These are phyloP conservation scores for Volutella citrinella DNA, from an alignment of 2,329 filamentous ascomycete genomes.

Conservation along the genomic window DNA sequence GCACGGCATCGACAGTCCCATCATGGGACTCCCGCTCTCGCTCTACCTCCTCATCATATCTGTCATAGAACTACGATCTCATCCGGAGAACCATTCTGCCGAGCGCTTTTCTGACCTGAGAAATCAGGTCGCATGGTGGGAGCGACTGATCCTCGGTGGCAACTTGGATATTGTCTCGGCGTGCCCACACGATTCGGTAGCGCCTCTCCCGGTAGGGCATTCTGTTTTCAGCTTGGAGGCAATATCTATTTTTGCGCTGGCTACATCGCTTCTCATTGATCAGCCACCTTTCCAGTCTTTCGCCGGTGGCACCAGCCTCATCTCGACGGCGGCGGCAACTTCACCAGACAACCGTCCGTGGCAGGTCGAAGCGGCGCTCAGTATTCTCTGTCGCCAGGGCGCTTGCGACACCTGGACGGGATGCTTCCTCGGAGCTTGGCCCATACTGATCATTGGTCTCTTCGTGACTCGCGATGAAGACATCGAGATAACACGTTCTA, in stretches of 20 bases:
- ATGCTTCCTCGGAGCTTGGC: constrained; percentile 10
- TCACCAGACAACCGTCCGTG: background rate
- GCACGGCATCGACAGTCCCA: background rate
- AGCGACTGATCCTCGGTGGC: background rate
- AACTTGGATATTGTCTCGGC: background rate
- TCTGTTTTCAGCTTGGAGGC: too few relatives aligned
- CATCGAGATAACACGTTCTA: background rate
- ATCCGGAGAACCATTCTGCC: background rate
- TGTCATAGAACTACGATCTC: background rate
- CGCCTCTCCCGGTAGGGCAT: too few relatives aligned
- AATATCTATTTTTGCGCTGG: background rate
- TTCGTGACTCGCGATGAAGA: constrained; percentile 6
- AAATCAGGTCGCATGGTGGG: background rate
- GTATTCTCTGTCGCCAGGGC: constrained; percentile 4
- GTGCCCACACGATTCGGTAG: too few relatives aligned
- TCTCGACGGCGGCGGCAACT: too few relatives aligned
- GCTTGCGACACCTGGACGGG: constrained; percentile 7
- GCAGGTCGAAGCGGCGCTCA: background rate
- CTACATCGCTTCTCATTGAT: background rate
- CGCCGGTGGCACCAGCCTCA: background rate
- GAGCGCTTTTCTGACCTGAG: background rate
- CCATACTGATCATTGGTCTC: constrained; percentile 11
- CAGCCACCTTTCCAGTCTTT: background rate
- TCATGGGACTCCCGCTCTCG: background rate
- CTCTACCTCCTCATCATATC: background rate